Conservation (phyloP, 2,329 filamentous ascomycete genomes). For the Beauveria asiatica region DNA sequence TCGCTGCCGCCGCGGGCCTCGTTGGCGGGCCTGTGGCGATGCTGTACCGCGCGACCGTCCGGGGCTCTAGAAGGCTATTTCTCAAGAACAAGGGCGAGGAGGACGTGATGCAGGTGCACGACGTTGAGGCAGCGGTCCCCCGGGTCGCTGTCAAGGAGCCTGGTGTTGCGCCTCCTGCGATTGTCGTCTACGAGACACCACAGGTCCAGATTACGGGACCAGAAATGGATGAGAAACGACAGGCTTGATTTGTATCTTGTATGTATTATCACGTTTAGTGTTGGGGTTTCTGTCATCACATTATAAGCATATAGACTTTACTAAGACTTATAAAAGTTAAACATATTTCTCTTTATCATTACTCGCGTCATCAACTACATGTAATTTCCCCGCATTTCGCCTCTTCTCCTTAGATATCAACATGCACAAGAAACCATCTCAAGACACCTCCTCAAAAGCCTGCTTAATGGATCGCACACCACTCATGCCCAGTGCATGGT, state of each 20-base stretch:
- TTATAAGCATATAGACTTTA: not conserved
- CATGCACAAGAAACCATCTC: not conserved
- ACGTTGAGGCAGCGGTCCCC: not conserved
- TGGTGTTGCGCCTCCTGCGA: not conserved
- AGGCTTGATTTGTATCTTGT: not conserved
- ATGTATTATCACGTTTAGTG: conserved; percentile 8
- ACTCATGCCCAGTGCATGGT: conserved; percentile 3
- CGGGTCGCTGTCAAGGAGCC: not conserved
- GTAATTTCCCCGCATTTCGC: not conserved
- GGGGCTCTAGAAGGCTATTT: not conserved
- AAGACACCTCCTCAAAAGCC: conserved; percentile 7
- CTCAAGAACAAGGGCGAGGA: not conserved
- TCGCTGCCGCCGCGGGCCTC: conserved; percentile 12
- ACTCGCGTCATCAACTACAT: not conserved
- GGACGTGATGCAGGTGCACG: not conserved
- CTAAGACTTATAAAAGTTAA: too few relatives aligned
- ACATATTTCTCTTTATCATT: too few relatives aligned
- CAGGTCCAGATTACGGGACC: conserved; percentile 3
- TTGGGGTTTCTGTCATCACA: not conserved
- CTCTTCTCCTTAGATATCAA: not conserved
- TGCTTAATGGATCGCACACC: conserved; percentile 7
- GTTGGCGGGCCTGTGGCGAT: conserved; percentile 5
- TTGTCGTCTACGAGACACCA: conserved; percentile 5
- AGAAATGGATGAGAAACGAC: not conserved
- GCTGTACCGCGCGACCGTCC: not conserved